Base-by-base conservation (phyloP, 176 grass and related monocot genomes). In the Phoenix roebelenii region DNA sequence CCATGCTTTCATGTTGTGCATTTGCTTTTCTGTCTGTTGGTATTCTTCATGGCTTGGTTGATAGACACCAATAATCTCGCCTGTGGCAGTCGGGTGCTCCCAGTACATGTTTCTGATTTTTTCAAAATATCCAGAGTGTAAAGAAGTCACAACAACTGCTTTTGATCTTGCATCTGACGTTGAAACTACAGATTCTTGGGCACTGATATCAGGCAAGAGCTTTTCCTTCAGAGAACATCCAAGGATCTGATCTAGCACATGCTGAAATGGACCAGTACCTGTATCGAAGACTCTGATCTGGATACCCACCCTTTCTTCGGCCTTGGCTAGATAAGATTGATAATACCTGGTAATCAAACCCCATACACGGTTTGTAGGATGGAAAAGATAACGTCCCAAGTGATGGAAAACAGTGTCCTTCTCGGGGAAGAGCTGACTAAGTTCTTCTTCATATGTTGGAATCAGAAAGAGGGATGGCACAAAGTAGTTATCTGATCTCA, bases 181-280 rank as follows among this genome's bases (percentile, higher is more conserved):
- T 15, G 75, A 58, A 52, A 72, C 29, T 44, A 76, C 49, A 55
- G 48, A 30, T 25, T 60, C 75, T 51, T 87, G 53, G 7, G 18
- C 57, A 53, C 59, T 68, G 29, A 79, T 66, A 24, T 66, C 58
- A 23, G 87, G 92, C 61, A 96, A 52, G 16, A 90, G 30, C 30
- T 89, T 83, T 64, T 96, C 80, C 59, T 79, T 85, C 35, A 66
- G 51, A 1, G 77, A 74, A 52, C 92, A 96, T 63, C 75, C 52
- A 68, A 96, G 80, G 50, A 96, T 83, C 74, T 90, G 92, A 76
- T 90, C 92, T n/a, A 82, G 64, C 54, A 96, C 86, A 82, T 90
- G 77, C 57, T 85, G 60, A 77, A 84, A 85, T 22, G 86, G 83
- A 10, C 87, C 83, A 5, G 67, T 55, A 48, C 71, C 54, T 35